Base-by-base conservation (phyloP, 371 early-diverging fungal genomes). In the Mycotypha africana region DNA sequence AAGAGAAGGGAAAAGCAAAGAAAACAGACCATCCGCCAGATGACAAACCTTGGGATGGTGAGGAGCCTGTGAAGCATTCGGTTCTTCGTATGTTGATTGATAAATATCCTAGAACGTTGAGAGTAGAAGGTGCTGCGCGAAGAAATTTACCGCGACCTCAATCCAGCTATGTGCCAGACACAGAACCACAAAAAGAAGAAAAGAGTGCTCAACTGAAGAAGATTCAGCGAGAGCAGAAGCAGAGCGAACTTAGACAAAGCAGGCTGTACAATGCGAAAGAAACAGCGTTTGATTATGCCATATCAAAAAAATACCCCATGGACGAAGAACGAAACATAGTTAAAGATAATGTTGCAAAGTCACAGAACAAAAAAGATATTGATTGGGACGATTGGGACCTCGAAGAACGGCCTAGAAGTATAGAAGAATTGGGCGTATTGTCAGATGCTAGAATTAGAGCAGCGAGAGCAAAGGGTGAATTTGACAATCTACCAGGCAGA, bases 401-500 rank as follows among this genome's bases (percentile, higher is more conserved):
- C 7, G 34, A 40, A 3, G 25, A 38, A 6, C 32, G 2, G 11
- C 60, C 56, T 1, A 24, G 34, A 43, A 45, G 34, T 30, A 49
- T 60, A 9, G 26, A 45, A 17, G 54, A 65, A 3, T 20, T 60
- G 15, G 49, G 49, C n/a, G 44, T 49, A 0, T 35, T 73, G 20
- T 66, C 72, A 5, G 78, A 78, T 15, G 63, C 58, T 23, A 50
- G 50, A 11, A 76, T 71, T 37, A 56, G 68, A 20, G 44, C 49
- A 8, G 76, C 74, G 0, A 51, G 59, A n/a, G 56, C 70, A 5
- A 22, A 51, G 16, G 76, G 79, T 14, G 54, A 63, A 20, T 74
- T 78, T 60, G 73, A 72, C 42, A 38, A 72, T 44, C 47, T 76
- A 12, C 49, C 49, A 2, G 78, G 78, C 8, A 39, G 62, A 19